Evolutionary conservation across 2,329 filamentous ascomycete genomes (phyloP), one percentile per base, ranked within the genome.

Genomic region (Curvularia spicifera): DNA sequence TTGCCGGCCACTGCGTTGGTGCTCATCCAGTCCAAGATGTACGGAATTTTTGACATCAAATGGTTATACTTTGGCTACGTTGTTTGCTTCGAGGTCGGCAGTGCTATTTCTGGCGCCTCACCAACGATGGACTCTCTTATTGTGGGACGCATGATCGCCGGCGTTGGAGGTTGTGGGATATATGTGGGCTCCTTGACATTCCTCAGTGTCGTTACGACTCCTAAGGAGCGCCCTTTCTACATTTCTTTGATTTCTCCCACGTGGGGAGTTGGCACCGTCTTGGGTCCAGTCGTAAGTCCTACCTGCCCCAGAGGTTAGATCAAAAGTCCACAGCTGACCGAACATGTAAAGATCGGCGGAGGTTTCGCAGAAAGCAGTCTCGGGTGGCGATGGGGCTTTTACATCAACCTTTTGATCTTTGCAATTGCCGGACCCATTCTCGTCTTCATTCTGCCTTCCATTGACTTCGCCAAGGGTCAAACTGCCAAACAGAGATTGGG

Each of bases 361-460:
- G 48, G 33, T 13, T 51, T 51, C 10, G 37, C 48, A 13, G 48
- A 51, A 49, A 49, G 31, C 10, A 46, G 26, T 5, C 35, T 42
- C 8, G 39, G 49, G 9, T 58, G 51, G 56, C 51, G 46, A 46
- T 79, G 37, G 58, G 56, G 8, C 24, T 57, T 51, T 15, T 65
- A 46, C 29, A 74, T 37, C 51, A 76, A 33, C 73, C 77, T 57
- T 47, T 64, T 51, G 67, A 60, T 52, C 70, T 69, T 18, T 68
- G 65, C 44, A 60, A 67, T 39, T 65, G 68, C 8, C 79, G 79
- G 20, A 3, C 79, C 82, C 22, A 51, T 51, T 2, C 53, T 54
- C 5, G 50, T 57, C n/a, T 60, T 60, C 44, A 26, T 56, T 20
- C 24, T 54, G 3, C 58, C 55, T 5, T 45, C 43, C 4, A 33